These are phyloP conservation scores for Aureobasidium leucospermi DNA, from an alignment of 2,329 filamentous ascomycete genomes.

Conservation along the genomic window DNA sequence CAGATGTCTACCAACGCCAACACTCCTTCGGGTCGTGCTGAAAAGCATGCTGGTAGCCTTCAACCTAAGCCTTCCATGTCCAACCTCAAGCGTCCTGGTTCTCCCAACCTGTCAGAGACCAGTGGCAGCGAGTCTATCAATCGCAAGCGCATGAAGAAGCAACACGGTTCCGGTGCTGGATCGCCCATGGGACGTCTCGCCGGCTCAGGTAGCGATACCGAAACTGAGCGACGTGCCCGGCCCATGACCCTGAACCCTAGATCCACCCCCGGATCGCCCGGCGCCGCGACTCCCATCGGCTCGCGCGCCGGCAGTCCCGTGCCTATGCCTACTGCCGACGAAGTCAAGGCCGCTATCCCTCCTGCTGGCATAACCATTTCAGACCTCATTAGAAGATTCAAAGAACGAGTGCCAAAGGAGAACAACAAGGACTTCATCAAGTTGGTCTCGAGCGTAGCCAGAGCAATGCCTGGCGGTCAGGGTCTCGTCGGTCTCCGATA, in stretches of 20 bases:
- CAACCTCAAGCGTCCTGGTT: slow-evolving; percentile 72
- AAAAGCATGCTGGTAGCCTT: slow-evolving; percentile 44
- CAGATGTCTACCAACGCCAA: slow-evolving; percentile 60
- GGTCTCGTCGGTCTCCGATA: neutral
- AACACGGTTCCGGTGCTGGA: slow-evolving; percentile 39
- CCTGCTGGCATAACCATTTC: slow-evolving; percentile 37
- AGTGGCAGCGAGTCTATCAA: slow-evolving; percentile 78
- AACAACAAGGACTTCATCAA: slow-evolving; percentile 34
- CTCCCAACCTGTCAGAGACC: slow-evolving; percentile 80
- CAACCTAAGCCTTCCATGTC: slow-evolving; percentile 43
- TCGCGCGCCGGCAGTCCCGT: slow-evolving; percentile 29
- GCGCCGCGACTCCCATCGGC: slow-evolving; percentile 25
- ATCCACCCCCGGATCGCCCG: slow-evolving; percentile 28
- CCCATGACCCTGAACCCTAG: slow-evolving; percentile 43
- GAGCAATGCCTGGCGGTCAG: neutral
- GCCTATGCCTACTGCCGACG: slow-evolving; percentile 35
- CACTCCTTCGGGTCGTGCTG: slow-evolving; percentile 53
- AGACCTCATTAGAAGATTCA: slow-evolving; percentile 35
- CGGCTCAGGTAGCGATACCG: slow-evolving; percentile 63
- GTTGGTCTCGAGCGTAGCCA: slow-evolving; percentile 34
- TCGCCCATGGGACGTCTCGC: slow-evolving; percentile 27
- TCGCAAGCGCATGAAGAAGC: slow-evolving; percentile 60
- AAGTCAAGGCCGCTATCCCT: slow-evolving; percentile 39
- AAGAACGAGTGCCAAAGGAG: slow-evolving; percentile 31
- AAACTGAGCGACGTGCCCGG: slow-evolving; percentile 53